These are phyloP conservation scores for Botrytis cinerea DNA, from an alignment of 2,329 filamentous ascomycete species.

Conservation along the genomic window DNA sequence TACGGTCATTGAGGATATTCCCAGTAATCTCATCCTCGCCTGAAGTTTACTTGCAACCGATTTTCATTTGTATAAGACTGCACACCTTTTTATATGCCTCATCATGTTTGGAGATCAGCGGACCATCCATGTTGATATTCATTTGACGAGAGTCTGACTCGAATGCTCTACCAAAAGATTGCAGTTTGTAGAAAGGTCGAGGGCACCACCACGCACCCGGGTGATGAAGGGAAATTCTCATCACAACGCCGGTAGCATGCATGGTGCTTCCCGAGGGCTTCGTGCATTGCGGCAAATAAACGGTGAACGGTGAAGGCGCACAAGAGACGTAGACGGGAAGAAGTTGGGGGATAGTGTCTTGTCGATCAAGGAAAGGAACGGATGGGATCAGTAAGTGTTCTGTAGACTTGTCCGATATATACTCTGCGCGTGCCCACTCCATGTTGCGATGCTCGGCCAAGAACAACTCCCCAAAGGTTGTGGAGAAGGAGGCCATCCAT, in stretches of 20 bases:
- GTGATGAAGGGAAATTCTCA: not conserved
- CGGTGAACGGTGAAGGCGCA: not conserved
- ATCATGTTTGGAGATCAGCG: not conserved
- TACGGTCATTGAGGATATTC: not conserved
- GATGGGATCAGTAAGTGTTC: not conserved
- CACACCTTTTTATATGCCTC: not conserved
- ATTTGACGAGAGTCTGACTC: not conserved
- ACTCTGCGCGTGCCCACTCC: not conserved
- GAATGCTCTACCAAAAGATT: constrained; percentile 14
- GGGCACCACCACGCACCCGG: too few species aligned
- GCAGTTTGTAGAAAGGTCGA: not conserved
- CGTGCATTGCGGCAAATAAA: not conserved
- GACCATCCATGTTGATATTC: constrained; percentile 23
- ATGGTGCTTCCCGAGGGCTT: constrained; percentile 18
- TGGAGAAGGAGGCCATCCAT: not conserved
- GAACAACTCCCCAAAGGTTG: not conserved
- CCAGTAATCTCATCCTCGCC: not conserved
- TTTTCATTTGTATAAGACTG: constrained; percentile 1
- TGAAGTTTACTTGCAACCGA: constrained; percentile 2
- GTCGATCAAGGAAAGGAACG: constrained; percentile 5
- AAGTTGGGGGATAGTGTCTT: not conserved
- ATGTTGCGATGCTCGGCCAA: not conserved
- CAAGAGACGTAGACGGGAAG: not conserved
- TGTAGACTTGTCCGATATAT: not conserved
- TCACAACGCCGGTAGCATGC: constrained; percentile 10